Evolutionary conservation across 768 basidiomycete species (phyloP), one percentile per base, ranked within the genome.

Genomic region (Calocybe gangraenosa): DNA sequence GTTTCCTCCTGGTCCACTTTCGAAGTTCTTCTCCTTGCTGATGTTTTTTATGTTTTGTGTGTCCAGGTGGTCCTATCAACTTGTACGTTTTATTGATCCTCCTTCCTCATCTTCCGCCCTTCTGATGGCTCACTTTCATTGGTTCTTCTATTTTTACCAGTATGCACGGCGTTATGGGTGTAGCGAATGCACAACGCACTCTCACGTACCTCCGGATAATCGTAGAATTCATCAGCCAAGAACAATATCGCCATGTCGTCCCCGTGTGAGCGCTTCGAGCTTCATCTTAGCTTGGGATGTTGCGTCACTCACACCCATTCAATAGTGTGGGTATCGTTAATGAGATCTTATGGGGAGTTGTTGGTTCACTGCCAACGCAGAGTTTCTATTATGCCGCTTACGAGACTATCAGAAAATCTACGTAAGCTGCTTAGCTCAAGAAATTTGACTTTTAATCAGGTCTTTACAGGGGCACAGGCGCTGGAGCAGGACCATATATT

Each of bases 141-240:
- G 81, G 15, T 30, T 14, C 11, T 28, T 11, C 37, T 46, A 15
- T 23, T 39, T 37, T 23, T 53, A 28, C 51, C 13, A 53, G 55
- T 31, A 51, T 53, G 18, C 63, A 70, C 44, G 82, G 84, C 14
- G 79, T 82, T 43, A 92, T 92, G 90, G 91, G 91, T 13, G 54
- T 91, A 38, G 88, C 89, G 36, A 93, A 93, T 57, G 92, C 87
- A 8, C 75, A 92, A 62, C 74, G 91, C 18, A 75, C 84, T 13
- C 68, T 92, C 30, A 76, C 86, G 60, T 83, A 86, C 54, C 81
- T 93, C 49, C 77, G 91, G 19, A 72, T 83, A 28, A 64, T 88
- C 51, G 75, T 79, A 37, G 84, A 88, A 65, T 95, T 94, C 69
- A 82, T 94, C 60, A 76, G 79, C 2, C 87, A 91, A 61, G 78